Evolutionary conservation across 2,329 filamentous ascomycete species (phyloP).

Genomic region (Aspergillus melleus): DNA sequence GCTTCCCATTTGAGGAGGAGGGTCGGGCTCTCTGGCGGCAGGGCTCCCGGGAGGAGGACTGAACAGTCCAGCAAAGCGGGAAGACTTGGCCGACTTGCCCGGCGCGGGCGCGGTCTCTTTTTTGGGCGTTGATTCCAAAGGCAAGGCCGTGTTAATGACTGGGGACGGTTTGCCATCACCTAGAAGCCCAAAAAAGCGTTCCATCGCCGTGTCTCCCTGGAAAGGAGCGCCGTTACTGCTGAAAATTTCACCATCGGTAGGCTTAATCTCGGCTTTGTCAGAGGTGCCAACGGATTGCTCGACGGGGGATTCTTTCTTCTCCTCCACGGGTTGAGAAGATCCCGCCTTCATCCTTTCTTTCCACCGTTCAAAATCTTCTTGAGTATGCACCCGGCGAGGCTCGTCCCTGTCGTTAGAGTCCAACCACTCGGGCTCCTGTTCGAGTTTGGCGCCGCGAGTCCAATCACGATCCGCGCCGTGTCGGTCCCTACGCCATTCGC

Average conservation of each 20-base stretch:
- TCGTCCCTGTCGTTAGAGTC: constrained; percentile 69
- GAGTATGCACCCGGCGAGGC: constrained; percentile 70
- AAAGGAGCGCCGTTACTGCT: constrained; percentile 60
- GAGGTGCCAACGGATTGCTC: constrained; percentile 20
- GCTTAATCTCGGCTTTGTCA: constrained; percentile 41
- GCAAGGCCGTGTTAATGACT: constrained; percentile 33
- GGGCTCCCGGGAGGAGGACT: constrained; percentile 58
- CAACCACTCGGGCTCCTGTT: constrained; percentile 90
- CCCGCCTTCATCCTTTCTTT: constrained; percentile 85
- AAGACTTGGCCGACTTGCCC: constrained; percentile 67
- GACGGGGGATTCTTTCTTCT: constrained; percentile 44
- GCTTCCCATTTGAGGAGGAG: constrained; percentile 16
- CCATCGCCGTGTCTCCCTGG: constrained; percentile 66
- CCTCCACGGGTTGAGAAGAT: constrained; percentile 41
- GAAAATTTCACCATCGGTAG: constrained; percentile 52
- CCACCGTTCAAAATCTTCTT: constrained; percentile 92
- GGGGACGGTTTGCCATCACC: constrained; percentile 49
- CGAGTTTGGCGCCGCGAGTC: constrained; percentile 56
- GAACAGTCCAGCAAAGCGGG: constrained; percentile 84
- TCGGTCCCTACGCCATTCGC: constrained; percentile 61
- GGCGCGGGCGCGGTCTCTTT: constrained; percentile 34
- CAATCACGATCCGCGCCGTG: constrained; percentile 55
- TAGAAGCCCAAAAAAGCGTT: constrained; percentile 73
- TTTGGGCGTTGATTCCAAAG: constrained; percentile 41
- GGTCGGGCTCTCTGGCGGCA: constrained; percentile 36